A percentile compares a stretch with the other conserved stretches of the same genome.
These are phyloP conservation scores for Pestalotiopsis sp. DNA, from an alignment of 2,329 filamentous ascomycete species.

Conservation along the genomic window DNA sequence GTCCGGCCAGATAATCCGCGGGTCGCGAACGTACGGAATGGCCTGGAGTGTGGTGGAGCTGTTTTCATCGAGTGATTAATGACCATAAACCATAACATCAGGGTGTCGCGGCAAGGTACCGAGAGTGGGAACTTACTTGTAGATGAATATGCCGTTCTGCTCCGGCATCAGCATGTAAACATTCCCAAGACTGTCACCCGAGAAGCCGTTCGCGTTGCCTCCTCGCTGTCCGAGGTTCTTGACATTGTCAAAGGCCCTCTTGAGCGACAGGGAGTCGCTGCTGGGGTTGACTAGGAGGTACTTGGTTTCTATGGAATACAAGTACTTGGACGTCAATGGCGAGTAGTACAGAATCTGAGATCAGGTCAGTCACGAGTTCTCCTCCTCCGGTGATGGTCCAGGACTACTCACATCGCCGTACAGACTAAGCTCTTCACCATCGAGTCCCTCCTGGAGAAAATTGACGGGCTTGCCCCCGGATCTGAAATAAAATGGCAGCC, in stretches of 20 bases:
- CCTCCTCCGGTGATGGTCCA: too few species aligned
- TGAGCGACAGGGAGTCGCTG: conserved; percentile 35
- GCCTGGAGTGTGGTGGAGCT: conserved; percentile 37
- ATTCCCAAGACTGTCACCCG: conserved; percentile 43
- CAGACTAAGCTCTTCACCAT: conserved; percentile 31
- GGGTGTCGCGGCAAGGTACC: too few species aligned
- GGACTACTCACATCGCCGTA: conserved; percentile 26
- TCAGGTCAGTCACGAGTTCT: not conserved
- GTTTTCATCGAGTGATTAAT: too few species aligned
- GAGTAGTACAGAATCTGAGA: conserved; percentile 44
- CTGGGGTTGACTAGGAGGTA: conserved; percentile 36
- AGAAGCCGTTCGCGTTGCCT: conserved; percentile 47
- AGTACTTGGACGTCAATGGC: conserved; percentile 37
- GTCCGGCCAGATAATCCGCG: conserved; percentile 46
- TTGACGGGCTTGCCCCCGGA: conserved; percentile 23
- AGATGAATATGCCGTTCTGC: conserved; percentile 47
- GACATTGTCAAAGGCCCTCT: conserved; percentile 46
- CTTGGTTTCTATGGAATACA: conserved; percentile 36
- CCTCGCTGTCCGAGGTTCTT: conserved; percentile 46
- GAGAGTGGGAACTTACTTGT: conserved; percentile 30
- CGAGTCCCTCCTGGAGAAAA: conserved; percentile 35
- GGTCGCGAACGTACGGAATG: conserved; percentile 41
- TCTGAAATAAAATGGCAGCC: conserved; percentile 34
- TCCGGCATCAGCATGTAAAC: conserved; percentile 50
- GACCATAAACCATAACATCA: too few species aligned